A percentile compares a stretch with the other conserved stretches of the same genome.
These are phyloP conservation scores for Beauveria rudraprayagi DNA, from an alignment of 2,329 filamentous ascomycete species.

Conservation along the genomic window DNA sequence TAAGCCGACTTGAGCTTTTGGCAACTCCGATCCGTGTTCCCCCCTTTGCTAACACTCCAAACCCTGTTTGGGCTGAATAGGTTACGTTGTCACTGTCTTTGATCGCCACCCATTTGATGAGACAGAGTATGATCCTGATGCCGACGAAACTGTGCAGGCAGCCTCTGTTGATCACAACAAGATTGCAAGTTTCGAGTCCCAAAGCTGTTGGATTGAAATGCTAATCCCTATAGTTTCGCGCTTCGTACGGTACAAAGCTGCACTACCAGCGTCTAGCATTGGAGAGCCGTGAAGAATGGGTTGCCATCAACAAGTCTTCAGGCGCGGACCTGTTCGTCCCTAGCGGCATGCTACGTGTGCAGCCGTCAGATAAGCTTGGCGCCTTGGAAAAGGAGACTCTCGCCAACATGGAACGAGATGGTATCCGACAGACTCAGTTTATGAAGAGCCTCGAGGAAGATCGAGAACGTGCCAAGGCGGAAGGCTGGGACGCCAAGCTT, in stretches of 20 bases:
- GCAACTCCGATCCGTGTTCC: not conserved
- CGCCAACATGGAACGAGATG: constrained; percentile 18
- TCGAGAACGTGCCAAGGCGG: constrained; percentile 13
- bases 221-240: constrained; percentile 15
- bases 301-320: constrained; percentile 13
- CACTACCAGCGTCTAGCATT: constrained; percentile 20
- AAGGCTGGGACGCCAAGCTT: constrained; percentile 18
- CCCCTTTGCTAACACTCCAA: not conserved
- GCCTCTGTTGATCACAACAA: constrained; percentile 22
- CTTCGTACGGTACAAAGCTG: constrained; percentile 18
- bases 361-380: constrained; percentile 16
- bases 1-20: constrained; percentile 5
- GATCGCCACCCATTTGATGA: constrained; percentile 17
- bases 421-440: constrained; percentile 18
- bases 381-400: constrained; percentile 19
- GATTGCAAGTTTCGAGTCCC: constrained; percentile 13
- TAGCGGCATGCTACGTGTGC: constrained; percentile 21
- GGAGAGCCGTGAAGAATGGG: constrained; percentile 19
- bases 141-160: constrained; percentile 14
- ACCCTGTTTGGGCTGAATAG: not conserved
- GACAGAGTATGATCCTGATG: constrained; percentile 16
- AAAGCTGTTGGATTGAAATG: not conserved
- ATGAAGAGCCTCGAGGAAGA: constrained; percentile 16
- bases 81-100: constrained; percentile 16
- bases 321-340: constrained; percentile 14